These are phyloP conservation scores for Chlorella sp. DNA, from an alignment of 139 green algal genomes.

Conservation along the genomic window DNA sequence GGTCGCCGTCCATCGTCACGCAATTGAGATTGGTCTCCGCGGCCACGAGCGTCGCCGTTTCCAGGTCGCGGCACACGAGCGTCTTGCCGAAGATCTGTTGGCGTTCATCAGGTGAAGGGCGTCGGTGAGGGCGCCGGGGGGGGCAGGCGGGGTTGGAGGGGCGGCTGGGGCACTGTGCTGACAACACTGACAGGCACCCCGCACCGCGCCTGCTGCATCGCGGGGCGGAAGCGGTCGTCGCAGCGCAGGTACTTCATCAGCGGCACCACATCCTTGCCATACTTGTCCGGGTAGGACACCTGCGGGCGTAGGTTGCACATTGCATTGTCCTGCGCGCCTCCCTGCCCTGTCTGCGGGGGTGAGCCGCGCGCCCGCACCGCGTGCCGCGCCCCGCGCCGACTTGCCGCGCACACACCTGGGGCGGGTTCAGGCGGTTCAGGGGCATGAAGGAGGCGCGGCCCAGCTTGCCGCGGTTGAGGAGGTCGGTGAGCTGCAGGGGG, in stretches of 20 bases:
- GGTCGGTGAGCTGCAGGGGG: slow-evolving; percentile 51
- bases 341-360: too few species aligned
- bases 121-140: not conserved
- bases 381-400: too few species aligned
- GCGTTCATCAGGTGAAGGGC: not conserved
- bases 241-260: slow-evolving; percentile 77
- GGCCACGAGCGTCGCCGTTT: slow-evolving; percentile 59
- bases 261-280: slow-evolving; percentile 69
- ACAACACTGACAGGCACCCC: not conserved
- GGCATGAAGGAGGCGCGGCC: slow-evolving; percentile 96
- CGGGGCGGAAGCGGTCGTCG: slow-evolving; percentile 57
- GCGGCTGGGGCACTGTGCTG: not conserved
- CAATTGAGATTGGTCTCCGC: slow-evolving; percentile 68
- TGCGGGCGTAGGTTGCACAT: too few species aligned
- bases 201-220: slow-evolving; percentile 63
- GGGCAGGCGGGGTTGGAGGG: not conserved
- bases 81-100: slow-evolving; percentile 78
- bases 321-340: too few species aligned
- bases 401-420: too few species aligned
- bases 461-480: slow-evolving; percentile 68
- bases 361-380: too few species aligned
- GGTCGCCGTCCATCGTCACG: slow-evolving; percentile 91
- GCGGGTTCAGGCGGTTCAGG: slow-evolving; percentile 73
- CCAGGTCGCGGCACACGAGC: slow-evolving; percentile 70
- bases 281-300: too few species aligned